Percentiles rank a stretch among this genome's conserved stretches.
phyloP scores from a whole-genome alignment of 2,329 filamentous ascomycete species.

The Arthroderma sp. region DNA sequence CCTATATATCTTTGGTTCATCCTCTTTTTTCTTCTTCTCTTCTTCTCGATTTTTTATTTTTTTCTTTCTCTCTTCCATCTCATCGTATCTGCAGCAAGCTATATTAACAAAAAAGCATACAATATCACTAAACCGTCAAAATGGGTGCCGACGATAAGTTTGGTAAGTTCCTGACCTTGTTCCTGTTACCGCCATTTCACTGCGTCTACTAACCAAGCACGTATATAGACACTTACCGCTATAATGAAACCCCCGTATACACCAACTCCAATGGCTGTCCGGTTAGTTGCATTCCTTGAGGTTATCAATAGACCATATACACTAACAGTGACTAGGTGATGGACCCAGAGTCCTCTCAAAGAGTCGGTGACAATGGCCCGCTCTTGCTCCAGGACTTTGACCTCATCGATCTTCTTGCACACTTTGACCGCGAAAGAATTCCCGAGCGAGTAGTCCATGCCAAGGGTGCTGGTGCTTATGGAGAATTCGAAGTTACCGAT shows the following conservation, averaged over 20 bases:
- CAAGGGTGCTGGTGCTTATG: constrained; percentile 1
- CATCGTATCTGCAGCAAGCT: neutral
- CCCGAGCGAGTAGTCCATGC: constrained; percentile 4
- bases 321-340: constrained; percentile 25
- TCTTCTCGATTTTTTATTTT: no score
- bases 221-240: constrained; percentile 32
- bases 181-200: neutral
- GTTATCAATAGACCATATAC: neutral
- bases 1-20: no score
- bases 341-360: constrained; percentile 40
- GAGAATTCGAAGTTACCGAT: constrained; percentile 33
- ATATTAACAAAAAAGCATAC: neutral
- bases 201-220: constrained; percentile 2
- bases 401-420: constrained; percentile 46
- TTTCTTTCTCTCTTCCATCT: neutral
- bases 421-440: constrained; percentile 29
- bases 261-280: constrained; percentile 49
- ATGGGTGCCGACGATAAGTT: constrained; percentile 26
- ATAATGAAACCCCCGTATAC: constrained; percentile 46
- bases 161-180: constrained; percentile 2
- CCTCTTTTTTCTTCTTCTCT: no score
- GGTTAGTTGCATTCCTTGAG: constrained; percentile 12
- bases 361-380: constrained; percentile 44
- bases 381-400: constrained; percentile 53
- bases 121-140: constrained; percentile 8